Conservation (phyloP, 352 stramenopile genomes). For the Globisporangium megalacanthum region DNA sequence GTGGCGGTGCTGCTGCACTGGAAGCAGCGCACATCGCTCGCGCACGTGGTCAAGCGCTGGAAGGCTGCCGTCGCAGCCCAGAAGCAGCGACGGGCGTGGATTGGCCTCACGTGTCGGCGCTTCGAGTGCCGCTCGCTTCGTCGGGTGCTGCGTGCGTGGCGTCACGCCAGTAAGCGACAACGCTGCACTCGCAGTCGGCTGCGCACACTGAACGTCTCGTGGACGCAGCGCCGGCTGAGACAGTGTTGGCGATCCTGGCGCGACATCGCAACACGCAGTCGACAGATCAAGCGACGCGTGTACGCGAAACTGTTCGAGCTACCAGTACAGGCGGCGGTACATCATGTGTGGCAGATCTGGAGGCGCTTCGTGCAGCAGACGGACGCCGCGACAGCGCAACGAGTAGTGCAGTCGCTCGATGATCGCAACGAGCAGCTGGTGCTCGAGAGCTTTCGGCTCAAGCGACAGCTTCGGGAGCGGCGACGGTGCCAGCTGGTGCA, state of each 20-base stretch:
- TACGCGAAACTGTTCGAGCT: conserved; percentile 6
- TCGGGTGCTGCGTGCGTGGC: conserved; percentile 1
- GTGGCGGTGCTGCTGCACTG: conserved; percentile 25
- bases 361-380: background rate
- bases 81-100: background rate
- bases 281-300: conserved; percentile 6
- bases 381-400: conserved; percentile 3
- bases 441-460: conserved; percentile 15
- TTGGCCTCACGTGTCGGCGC: background rate
- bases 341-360: conserved; percentile 11
- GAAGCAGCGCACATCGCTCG: conserved; percentile 6
- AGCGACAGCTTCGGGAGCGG: conserved; percentile 5
- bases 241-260: conserved; percentile 2
- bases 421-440: conserved; percentile 19
- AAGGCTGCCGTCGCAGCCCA: background rate
- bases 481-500: conserved; percentile 8
- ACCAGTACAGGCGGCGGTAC: background rate
- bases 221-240: background rate
- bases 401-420: conserved; percentile 12
- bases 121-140: conserved; percentile 1
- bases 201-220: background rate
- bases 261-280: background rate
- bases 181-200: background rate
- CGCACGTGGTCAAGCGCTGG: conserved; percentile 8
- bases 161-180: background rate